Base-by-base conservation (phyloP, 306 rosid species). In the Rosa multiflora region DNA sequence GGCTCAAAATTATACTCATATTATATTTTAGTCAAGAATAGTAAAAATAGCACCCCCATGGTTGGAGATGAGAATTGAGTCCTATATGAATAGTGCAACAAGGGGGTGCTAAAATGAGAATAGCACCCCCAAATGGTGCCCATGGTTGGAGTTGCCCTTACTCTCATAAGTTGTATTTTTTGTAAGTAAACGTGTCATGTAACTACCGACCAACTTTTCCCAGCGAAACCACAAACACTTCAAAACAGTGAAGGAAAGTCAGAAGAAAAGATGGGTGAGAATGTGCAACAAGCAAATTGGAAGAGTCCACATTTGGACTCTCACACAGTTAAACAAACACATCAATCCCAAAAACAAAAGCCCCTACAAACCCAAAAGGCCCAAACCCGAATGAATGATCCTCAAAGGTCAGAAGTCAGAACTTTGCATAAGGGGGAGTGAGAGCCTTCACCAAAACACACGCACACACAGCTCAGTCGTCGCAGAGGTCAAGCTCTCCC, bases 401-500 rank as follows among this genome's bases (percentile, higher is more conserved):
- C 44, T 4, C 44, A 70, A 55, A 6, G 48, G 67, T 55, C 66
- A 18, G 18, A 15, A 61, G 67, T 55, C 66, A 18, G 18, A 15
- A 61, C 47, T 55, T 35, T 18, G n/a, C 52, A 3, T 12, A 53
- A n/a, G 44, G 40, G 18, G n/a, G 74, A 26, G 46, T 15, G 73
- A 18, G 76, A 35, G 76, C 76, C 17, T 74, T 56, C 20, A 32
- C 37, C 37, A 32, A 32, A 32, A 32, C 49, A 10, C 20, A 10
- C 11, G 0, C 11, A 32, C 49, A 39, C 55, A n/a, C 6, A 1
- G 8, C 20, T 10, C 48, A 20, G 79, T 76, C 79, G 79, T 76
- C 62, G 72, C 61, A 47, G 79, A 32, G 72, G 78, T 75, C 70
- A 59, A 61, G 63, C 63, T 56, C 10, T 56, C 53, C 15, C 78